A percentile compares a stretch with the other conserved stretches of the same genome.
Evolutionary conservation across 2,329 filamentous ascomycete species (phyloP).

Genomic region (Aspergillus sp.): DNA sequence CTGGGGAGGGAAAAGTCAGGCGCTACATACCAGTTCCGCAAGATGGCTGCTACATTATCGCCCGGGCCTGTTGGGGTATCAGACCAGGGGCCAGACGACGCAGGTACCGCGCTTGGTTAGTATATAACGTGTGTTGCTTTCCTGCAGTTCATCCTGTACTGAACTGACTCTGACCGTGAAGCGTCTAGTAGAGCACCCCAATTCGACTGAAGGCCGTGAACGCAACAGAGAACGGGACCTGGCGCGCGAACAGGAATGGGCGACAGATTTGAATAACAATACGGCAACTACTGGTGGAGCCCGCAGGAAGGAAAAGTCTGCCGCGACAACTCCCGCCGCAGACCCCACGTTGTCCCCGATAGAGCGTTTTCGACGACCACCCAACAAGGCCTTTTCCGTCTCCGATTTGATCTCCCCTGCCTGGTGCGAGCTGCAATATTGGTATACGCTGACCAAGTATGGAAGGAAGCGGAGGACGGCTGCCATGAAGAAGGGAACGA

Average conservation of each 20-base stretch:
- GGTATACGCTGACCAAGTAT: constrained; percentile 70
- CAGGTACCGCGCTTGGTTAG: constrained; percentile 25
- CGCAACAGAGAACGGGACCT: constrained; percentile 24
- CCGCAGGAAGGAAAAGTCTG: background rate
- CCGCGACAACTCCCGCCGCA: constrained; percentile 10
- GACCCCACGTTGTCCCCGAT: constrained; percentile 55
- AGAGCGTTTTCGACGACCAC: constrained; percentile 67
- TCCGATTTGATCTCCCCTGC: constrained; percentile 80
- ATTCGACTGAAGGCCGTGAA: constrained; percentile 29
- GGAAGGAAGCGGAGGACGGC: constrained; percentile 67
- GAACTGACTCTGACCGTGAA: constrained; percentile 53
- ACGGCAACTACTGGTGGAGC: constrained; percentile 2
- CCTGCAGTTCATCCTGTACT: constrained; percentile 28
- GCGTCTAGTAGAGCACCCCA: constrained; percentile 52
- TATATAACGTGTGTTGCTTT: background rate
- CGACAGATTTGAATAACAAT: background rate
- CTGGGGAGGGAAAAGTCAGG: constrained; percentile 32
- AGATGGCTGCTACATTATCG: background rate
- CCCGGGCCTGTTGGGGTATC: constrained; percentile 16
- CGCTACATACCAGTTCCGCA: constrained; percentile 16
- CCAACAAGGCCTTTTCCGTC: constrained; percentile 72
- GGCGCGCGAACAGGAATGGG: constrained; percentile 19
- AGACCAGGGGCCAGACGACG: constrained; percentile 19
- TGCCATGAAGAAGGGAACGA: constrained; percentile 76
- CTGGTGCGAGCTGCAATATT: constrained; percentile 95